Conservation (phyloP, 225 moss, liverwort and hornwort genomes). For the Lunularia cruciata region DNA sequence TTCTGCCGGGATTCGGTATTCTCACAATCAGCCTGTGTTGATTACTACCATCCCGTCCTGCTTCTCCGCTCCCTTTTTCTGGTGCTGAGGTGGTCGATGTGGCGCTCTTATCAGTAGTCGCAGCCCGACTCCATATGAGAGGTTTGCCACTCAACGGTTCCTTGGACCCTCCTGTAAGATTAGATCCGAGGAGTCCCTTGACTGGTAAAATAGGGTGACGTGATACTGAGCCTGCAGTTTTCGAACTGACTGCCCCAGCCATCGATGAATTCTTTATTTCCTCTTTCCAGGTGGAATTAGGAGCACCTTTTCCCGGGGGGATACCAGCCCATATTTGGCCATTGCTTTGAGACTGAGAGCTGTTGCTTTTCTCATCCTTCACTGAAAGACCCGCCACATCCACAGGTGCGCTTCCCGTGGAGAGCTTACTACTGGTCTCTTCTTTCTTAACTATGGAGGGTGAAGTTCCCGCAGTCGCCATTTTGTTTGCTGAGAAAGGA, state of each 20-base stretch:
- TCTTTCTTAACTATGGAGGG: conserved; percentile 41
- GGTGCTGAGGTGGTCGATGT: conserved; percentile 31
- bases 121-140: conserved; percentile 65
- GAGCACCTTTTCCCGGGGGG: conserved; percentile 52
- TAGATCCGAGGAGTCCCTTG: conserved; percentile 53
- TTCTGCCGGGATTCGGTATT: conserved; percentile 76
- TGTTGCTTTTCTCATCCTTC: conserved; percentile 84
- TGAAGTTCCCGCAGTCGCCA: conserved; percentile 34
- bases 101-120: conserved; percentile 55
- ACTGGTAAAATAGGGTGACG: conserved; percentile 48
- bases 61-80: conserved; percentile 62
- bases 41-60: conserved; percentile 34
- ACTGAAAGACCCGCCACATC: conserved; percentile 47
- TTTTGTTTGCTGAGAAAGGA: conserved; percentile 48
- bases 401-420: conserved; percentile 34
- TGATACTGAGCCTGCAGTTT: conserved; percentile 43
- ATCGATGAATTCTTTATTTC: conserved; percentile 64
- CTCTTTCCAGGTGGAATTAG: conserved; percentile 66
- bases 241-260: conserved; percentile 37
- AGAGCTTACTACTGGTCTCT: conserved; percentile 48
- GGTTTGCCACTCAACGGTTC: conserved; percentile 69
- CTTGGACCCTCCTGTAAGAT: conserved; percentile 57
- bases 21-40: conserved; percentile 76
- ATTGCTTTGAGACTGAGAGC: conserved; percentile 73
- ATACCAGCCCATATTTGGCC: conserved; percentile 73